Conservation (phyloP, 306 rosid species). For the Mimosa bimucronata region DNA sequence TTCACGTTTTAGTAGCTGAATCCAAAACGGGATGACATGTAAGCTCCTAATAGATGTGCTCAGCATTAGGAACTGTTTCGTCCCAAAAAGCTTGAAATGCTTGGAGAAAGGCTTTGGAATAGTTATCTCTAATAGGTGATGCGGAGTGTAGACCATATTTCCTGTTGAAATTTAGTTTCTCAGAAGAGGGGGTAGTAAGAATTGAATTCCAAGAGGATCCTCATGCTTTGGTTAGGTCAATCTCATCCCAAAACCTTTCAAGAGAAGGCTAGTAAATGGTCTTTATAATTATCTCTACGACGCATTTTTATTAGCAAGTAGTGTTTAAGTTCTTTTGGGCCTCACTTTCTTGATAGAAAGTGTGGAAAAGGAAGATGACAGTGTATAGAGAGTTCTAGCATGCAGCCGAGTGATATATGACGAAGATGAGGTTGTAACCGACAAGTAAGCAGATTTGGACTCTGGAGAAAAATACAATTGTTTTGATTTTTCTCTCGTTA, state of each 20-base stretch:
- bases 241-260: background rate
- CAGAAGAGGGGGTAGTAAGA: background rate
- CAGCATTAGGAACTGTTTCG: background rate
- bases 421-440: conserved; percentile 2
- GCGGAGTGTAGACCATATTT: background rate
- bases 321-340: background rate
- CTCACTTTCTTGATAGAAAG: background rate
- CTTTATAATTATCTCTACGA: background rate
- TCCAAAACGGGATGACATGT: background rate
- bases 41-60: background rate
- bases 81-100: background rate
- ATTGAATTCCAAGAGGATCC: background rate
- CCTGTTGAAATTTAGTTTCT: background rate
- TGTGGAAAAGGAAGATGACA: background rate
- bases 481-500: background rate
- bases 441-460: background rate
- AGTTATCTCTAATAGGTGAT: background rate
- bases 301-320: conserved; percentile 14
- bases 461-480: background rate
- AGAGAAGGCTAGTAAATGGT: background rate
- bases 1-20: conserved; percentile 4
- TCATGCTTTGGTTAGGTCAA: background rate
- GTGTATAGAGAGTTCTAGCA: background rate
- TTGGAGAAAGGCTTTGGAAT: background rate
- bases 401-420: background rate